Evolutionary conservation across 805 yeast genomes (phyloP).

Genomic region (Ogataea nonfermentans): DNA sequence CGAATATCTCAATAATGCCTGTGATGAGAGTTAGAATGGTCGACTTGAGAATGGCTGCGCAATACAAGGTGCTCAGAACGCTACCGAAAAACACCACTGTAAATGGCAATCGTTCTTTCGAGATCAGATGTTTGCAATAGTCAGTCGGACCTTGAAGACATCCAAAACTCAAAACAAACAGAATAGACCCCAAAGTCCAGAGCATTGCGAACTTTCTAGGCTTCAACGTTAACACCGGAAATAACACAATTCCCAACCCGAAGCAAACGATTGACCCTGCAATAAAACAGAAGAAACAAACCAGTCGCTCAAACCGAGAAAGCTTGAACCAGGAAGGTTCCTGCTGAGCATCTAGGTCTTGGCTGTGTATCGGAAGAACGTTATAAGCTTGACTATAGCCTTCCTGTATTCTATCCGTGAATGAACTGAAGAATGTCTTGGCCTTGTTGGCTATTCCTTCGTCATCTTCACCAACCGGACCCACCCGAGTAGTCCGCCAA

Average conservation of each 20-base stretch:
- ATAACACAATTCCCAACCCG: conserved; percentile 72
- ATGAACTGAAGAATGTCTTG: conserved; percentile 19
- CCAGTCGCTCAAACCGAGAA: conserved; percentile 74
- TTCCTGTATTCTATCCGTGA: conserved; percentile 25
- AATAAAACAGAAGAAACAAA: conserved; percentile 75
- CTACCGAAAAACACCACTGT: conserved; percentile 78
- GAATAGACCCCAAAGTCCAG: conserved; percentile 89
- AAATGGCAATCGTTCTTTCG: conserved; percentile 76
- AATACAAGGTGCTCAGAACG: conserved; percentile 73
- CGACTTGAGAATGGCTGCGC: conserved; percentile 67
- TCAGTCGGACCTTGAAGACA: conserved; percentile 89
- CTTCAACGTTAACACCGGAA: conserved; percentile 85
- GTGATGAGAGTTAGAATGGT: conserved; percentile 75
- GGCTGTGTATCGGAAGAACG: conserved; percentile 61
- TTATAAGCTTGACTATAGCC: conserved; percentile 55
- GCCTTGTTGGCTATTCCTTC: conserved; percentile 21
- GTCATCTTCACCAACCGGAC: conserved; percentile 10
- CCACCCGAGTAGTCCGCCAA: conserved; percentile 28
- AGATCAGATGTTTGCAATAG: conserved; percentile 68
- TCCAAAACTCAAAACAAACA: conserved; percentile 88
- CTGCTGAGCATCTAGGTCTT: conserved; percentile 43
- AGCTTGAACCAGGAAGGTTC: conserved; percentile 79
- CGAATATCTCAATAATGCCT: conserved; percentile 73
- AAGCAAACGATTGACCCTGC: conserved; percentile 80
- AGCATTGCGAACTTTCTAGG: conserved; percentile 88